Base-by-base conservation (phyloP, 2,329 filamentous ascomycete genomes). In the Calonectria pteridis region DNA sequence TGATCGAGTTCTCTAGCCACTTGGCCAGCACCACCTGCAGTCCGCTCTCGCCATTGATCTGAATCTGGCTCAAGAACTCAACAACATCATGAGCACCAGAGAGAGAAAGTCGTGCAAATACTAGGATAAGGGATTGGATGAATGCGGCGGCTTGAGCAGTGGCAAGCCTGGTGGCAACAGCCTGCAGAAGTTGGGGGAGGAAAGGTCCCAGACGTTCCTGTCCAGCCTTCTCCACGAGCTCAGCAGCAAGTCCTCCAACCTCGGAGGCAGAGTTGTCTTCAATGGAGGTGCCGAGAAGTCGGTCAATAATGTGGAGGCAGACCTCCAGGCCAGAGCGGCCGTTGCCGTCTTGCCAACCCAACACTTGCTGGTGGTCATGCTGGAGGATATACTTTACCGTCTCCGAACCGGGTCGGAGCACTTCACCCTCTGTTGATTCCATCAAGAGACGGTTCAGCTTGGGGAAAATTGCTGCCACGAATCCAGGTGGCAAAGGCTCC, bases 1-100 rank as follows among this genome's bases (percentile, higher is more conserved):
- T 98, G 84, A 98, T 91, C 5, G 95, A 98, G 84, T 98, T 98
- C 86, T 98, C 97, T 1, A 99, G 88, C 97, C 97, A 99, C 85
- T 98, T 98, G 85, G 93, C 90, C 77, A 98, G 87, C 4, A 99
- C 97, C 29, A 98, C 93, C 76, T 96, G 92, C 10, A 99, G 87
- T n/a, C 96, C 97, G 80, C 90, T 97, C 81, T 94, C 89, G 23
- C 93, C 93, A 62, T 92, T 91, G 77, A 98, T 94, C 78, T 95
- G 91, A 75, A 98, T 93, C 81, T 95, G 93, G 74, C 93, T 93
- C 37, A 99, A 88, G 86, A 99, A 99, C 69, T 97, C 93, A 18
- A 98, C 93, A 2, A 99, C 96, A 80, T 98, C 97, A 29, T 92
- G 91, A 13, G 96, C 94, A 62, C 95, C 95, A 64, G 94, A 92